Evolutionary conservation across 73 alveolate species (phyloP).

Genomic region (Paramecium sonneborni): DNA sequence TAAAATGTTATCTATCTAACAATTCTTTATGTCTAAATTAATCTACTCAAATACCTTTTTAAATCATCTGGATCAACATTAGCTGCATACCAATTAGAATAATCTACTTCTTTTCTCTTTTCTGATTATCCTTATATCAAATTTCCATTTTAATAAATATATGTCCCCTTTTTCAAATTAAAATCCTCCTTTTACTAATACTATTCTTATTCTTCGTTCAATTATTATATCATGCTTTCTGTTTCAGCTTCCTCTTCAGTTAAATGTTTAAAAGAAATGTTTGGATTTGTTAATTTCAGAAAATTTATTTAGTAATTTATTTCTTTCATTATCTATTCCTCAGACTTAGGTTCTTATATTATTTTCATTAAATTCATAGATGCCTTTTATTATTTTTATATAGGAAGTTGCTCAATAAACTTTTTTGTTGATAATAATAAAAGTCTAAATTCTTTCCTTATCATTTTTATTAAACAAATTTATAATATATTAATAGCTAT

Average conservation of each 20-base stretch:
- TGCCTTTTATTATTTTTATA: background rate
- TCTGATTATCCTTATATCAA: constrained; percentile 81
- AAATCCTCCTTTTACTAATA: background rate
- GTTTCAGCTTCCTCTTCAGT: background rate
- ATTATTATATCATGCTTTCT: background rate
- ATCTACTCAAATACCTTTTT: too few relatives aligned
- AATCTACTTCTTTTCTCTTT: constrained; percentile 70
- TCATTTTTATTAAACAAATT: background rate
- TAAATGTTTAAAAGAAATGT: constrained; percentile 35
- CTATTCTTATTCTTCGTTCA: background rate
- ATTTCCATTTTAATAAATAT: constrained; percentile 85
- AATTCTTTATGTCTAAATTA: constrained; percentile 88
- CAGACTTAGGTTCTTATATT: background rate
- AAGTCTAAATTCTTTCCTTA: background rate
- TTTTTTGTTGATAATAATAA: background rate
- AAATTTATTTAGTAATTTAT: constrained; percentile 41
- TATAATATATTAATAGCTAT: background rate
- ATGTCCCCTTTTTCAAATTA: constrained; percentile 55
- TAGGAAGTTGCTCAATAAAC: background rate
- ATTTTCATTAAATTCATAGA: constrained; percentile 13
- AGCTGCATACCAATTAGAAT: constrained; percentile 12
- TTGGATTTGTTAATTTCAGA: constrained; percentile 49
- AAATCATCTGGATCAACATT: constrained; percentile 1
- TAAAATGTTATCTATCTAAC: constrained; percentile 81
- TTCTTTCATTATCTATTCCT: constrained; percentile 21